Base-by-base conservation (phyloP, 1,284 basidiomycete genomes). In the Pyrrhoderma noxium region DNA sequence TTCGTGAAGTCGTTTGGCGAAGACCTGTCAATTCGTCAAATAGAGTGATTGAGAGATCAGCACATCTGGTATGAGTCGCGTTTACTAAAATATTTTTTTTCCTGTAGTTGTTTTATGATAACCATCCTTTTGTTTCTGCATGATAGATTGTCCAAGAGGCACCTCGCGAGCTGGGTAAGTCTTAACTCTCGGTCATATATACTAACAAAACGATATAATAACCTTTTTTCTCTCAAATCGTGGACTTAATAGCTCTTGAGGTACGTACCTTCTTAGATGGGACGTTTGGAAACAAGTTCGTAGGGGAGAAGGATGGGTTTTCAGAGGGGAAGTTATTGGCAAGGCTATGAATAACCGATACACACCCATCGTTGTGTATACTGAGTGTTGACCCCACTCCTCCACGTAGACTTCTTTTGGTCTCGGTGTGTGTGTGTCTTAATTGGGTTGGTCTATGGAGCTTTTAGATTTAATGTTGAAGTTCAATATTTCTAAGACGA, bases 21-120 rank as follows among this genome's bases (percentile, higher is more conserved):
- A 65, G 85, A 34, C 72, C 76, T 1, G 67, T 57, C 47, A 85
- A 86, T 58, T 61, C 79, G 25, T 74, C 73, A 9, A 85, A 88
- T 60, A 63, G 77, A 1, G 63, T 73, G n/a, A 72, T 87, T 47
- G 57, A 64, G 8, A n/a, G 21, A 22, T 68, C 62, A 36, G 73
- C 77, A 0, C 85, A 87, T 71, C 63, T 87, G 56, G 80, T 83
- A 55, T 45, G 74, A 64, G 41, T 14, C 38, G 7, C n/a, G 5
- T 40, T 16, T 14, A 40, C 38, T 40, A 31, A 31, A 31, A 5
- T 35, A n/a, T n/a, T n/a, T n/a, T n/a, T n/a, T n/a, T 47, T 45
- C 25, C 37, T 31, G 48, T 27, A 14, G 21, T 9, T 34, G 16
- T 25, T 31, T 37, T 35, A 16, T 44, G 9, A 37, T 45, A 13